These are phyloP conservation scores for Iodosphaeria phyllophila DNA, from an alignment of 2,329 filamentous ascomycete species.

Conservation along the genomic window DNA sequence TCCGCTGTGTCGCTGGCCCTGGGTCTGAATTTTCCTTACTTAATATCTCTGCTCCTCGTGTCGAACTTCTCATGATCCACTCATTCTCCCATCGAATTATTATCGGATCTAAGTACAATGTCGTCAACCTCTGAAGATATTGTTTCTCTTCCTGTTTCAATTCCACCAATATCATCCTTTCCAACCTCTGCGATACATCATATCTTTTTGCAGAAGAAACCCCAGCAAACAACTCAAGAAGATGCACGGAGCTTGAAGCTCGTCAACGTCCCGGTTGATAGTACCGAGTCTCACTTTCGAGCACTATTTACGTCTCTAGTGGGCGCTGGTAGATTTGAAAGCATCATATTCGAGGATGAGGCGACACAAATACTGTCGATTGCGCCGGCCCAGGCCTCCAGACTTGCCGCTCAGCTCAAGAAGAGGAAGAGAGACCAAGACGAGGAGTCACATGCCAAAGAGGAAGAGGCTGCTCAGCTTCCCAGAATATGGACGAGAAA, in stretches of 20 bases:
- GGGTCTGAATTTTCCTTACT: no score
- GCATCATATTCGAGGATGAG: conserved; percentile 54
- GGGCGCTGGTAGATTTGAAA: conserved; percentile 61
- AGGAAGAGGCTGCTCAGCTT: conserved; percentile 41
- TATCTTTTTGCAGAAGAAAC: conserved; percentile 70
- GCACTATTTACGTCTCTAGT: conserved; percentile 57
- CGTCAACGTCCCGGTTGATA: conserved; percentile 76
- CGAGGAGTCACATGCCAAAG: conserved; percentile 22
- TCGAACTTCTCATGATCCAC: no score
- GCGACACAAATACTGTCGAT: conserved; percentile 19
- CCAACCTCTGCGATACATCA: conserved; percentile 52
- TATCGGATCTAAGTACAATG: no score
- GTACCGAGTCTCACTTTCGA: conserved; percentile 59
- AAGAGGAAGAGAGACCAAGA: conserved; percentile 28
- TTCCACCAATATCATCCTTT: conserved; percentile 44
- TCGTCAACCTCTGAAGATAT: conserved; percentile 40
- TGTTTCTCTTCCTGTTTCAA: conserved; percentile 45
- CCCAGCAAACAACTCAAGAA: conserved; percentile 52
- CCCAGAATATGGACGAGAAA: conserved; percentile 57
- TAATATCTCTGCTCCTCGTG: no score
- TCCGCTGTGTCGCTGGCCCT: no score
- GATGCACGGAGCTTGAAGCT: conserved; percentile 71
- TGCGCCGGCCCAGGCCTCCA: conserved; percentile 24
- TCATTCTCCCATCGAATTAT: no score
- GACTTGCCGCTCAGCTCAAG: conserved; percentile 22